These are phyloP conservation scores for Rhodamnia argentea DNA, from an alignment of 345 rosid genomes.

Conservation along the genomic window DNA sequence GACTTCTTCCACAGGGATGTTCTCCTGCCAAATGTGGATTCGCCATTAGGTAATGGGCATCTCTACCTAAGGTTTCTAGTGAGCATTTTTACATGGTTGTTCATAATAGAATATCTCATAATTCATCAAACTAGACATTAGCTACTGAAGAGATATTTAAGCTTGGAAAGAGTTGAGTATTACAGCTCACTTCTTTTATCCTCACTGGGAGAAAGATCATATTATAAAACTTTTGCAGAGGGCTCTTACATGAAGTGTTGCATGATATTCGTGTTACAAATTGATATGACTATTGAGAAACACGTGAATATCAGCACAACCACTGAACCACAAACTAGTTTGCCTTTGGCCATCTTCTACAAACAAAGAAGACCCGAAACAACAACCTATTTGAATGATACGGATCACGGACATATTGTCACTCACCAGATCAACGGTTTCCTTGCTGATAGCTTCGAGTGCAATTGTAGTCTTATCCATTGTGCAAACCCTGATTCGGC, in stretches of 20 bases:
- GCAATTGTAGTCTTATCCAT: conserved; percentile 34
- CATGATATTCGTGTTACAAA: background rate
- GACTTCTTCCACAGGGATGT: conserved; percentile 42
- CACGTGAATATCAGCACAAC: background rate
- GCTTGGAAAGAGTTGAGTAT: background rate
- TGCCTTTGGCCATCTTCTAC: background rate
- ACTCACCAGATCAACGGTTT: conserved; percentile 64
- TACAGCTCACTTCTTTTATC: background rate
- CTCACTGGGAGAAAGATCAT: background rate
- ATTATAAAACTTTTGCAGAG: background rate
- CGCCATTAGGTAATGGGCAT: background rate
- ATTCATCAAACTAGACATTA: background rate
- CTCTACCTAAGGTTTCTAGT: background rate
- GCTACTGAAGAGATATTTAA: background rate
- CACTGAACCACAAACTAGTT: background rate
- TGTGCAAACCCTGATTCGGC: background rate
- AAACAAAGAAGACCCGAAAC: background rate
- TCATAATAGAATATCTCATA: background rate
- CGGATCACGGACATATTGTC: background rate
- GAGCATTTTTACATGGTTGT: background rate
- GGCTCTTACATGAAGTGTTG: background rate
- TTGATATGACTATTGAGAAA: background rate
- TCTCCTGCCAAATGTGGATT: conserved; percentile 27
- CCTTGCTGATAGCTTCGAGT: conserved; percentile 67
- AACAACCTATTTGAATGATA: background rate